These are phyloP conservation scores for Chaetomium sp. DNA, from an alignment of 2,329 filamentous ascomycete species.

Conservation along the genomic window DNA sequence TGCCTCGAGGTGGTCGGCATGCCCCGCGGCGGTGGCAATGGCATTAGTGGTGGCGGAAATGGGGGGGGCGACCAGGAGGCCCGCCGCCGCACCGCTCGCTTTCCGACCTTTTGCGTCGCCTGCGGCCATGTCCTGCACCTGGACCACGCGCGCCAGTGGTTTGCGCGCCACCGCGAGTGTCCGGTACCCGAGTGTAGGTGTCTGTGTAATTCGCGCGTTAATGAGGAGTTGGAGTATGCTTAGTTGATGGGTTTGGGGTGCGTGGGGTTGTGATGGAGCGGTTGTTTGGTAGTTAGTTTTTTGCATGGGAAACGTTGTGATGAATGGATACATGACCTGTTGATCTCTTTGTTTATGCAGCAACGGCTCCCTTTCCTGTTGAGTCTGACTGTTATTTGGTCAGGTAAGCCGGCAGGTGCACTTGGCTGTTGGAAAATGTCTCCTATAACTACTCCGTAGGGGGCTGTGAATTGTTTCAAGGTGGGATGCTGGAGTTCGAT, in stretches of 20 bases:
- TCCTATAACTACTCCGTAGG: no score
- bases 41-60: conserved; percentile 31
- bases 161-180: conserved; percentile 64
- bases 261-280: not conserved
- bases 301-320: not conserved
- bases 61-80: conserved; percentile 44
- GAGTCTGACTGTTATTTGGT: not conserved
- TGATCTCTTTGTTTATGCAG: not conserved
- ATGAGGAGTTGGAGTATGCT: conserved; percentile 60
- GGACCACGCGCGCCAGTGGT: conserved; percentile 69
- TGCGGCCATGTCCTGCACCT: conserved; percentile 70
- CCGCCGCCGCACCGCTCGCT: conserved; percentile 55
- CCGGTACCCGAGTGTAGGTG: conserved; percentile 70
- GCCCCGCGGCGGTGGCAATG: conserved; percentile 54
- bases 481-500: no score
- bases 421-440: no score
- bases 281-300: not conserved
- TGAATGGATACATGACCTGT: not conserved
- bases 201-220: conserved; percentile 62
- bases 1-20: conserved; percentile 68
- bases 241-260: conserved; percentile 28
- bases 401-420: no score
- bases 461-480: no score
- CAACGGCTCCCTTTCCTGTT: not conserved
- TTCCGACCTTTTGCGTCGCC: conserved; percentile 69